These are phyloP conservation scores for Mycena maculata DNA, from an alignment of 768 basidiomycete species.

Conservation along the genomic window DNA sequence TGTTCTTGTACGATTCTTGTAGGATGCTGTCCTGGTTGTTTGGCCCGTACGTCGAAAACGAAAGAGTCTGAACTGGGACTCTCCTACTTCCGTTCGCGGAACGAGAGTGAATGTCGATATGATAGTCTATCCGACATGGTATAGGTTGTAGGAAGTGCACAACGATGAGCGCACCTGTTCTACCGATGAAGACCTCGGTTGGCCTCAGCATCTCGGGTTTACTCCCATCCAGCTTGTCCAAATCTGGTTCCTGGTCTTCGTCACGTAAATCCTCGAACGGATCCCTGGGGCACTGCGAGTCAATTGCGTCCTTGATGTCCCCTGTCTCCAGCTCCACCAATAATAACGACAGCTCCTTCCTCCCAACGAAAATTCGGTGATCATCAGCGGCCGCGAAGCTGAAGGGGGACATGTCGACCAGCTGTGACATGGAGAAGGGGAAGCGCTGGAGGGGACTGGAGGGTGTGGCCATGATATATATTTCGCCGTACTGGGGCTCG, in stretches of 20 bases:
- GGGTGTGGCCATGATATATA: conserved; percentile 84
- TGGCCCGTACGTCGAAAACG: conserved; percentile 93
- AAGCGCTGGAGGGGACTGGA: conserved; percentile 83
- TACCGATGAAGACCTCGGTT: conserved; percentile 62
- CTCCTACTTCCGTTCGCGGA: conserved; percentile 45
- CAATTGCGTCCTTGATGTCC: conserved; percentile 77
- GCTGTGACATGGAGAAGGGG: conserved; percentile 90
- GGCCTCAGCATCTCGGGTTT: conserved; percentile 51
- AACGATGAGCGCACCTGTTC: too few relatives aligned
- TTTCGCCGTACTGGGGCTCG: conserved; percentile 94
- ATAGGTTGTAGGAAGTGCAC: conserved; percentile 1
- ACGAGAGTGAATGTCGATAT: conserved; percentile 83
- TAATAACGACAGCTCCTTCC: conserved; percentile 87
- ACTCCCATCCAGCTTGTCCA: conserved; percentile 71
- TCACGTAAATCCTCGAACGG: conserved; percentile 66
- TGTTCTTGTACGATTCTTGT: conserved; percentile 79
- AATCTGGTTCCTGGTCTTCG: conserved; percentile 57
- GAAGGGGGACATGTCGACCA: conserved; percentile 93
- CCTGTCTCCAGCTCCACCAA: conserved; percentile 85
- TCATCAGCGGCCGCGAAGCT: conserved; percentile 71
- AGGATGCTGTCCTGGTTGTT: conserved; percentile 84
- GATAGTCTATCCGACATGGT: conserved; percentile 72
- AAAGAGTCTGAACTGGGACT: conserved; percentile 82
- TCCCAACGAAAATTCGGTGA: conserved; percentile 85
- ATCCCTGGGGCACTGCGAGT: conserved; percentile 84